Conservation (phyloP, 129 eudicot species). For the Oenanthe sinensis region DNA sequence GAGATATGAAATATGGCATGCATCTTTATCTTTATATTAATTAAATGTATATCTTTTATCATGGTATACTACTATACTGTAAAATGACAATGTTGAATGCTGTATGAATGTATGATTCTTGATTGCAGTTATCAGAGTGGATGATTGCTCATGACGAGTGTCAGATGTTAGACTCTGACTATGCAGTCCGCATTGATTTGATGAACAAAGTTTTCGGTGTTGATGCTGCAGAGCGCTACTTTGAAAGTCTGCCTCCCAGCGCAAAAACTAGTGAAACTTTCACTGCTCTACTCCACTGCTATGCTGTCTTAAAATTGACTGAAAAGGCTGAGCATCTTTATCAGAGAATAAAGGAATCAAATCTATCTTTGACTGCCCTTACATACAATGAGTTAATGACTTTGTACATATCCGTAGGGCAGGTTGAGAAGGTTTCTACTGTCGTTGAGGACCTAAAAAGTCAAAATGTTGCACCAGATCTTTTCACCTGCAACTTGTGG, state of each 20-base stretch:
- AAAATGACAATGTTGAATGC: background rate
- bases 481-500: conserved; percentile 78
- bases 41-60: background rate
- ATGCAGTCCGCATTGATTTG: conserved; percentile 70
- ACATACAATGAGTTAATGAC: conserved; percentile 96
- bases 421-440: conserved; percentile 69
- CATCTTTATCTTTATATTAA: background rate
- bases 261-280: conserved; percentile 81
- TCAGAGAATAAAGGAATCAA: conserved; percentile 43
- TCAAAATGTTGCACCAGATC: conserved; percentile 58
- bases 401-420: conserved; percentile 75
- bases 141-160: conserved; percentile 60
- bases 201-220: conserved; percentile 88
- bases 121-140: conserved; percentile 91
- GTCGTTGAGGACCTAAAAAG: conserved; percentile 61
- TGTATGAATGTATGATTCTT: conserved; percentile 1
- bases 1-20: background rate
- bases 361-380: conserved; percentile 54
- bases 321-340: conserved; percentile 78
- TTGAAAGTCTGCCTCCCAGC: conserved; percentile 55
- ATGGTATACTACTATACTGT: background rate
- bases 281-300: conserved; percentile 89
- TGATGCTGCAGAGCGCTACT: conserved; percentile 92
- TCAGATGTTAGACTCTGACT: conserved; percentile 67
- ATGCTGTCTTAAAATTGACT: conserved; percentile 56